Percentiles rank a stretch among this genome's conserved stretches.
Conservation (phyloP, 1,284 basidiomycete species). For the Psilocybe mexicana region DNA sequence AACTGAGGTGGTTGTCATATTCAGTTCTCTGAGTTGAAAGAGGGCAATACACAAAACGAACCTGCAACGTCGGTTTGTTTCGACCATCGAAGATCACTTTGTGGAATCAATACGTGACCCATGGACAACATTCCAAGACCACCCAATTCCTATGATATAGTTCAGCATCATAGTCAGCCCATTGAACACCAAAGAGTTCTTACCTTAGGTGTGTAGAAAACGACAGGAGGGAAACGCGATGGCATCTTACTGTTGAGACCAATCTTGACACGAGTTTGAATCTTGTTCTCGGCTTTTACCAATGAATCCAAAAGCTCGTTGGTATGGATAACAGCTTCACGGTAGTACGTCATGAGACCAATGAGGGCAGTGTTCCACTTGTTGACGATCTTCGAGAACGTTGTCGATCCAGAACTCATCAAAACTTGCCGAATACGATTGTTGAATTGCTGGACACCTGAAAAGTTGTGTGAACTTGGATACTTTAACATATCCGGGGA, state of each 20-base stretch:
- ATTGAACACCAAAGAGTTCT: background rate
- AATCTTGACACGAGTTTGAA: slow-evolving; percentile 99
- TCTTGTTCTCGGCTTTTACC: slow-evolving; percentile 98
- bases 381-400: slow-evolving; percentile 99
- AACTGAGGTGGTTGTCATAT: slow-evolving; percentile 40
- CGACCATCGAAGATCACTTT: slow-evolving; percentile 96
- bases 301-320: slow-evolving; percentile 93
- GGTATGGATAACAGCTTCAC: slow-evolving; percentile 98
- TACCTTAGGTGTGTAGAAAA: slow-evolving; percentile 94
- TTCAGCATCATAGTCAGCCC: slow-evolving; percentile 1
- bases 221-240: slow-evolving; percentile 95
- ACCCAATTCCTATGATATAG: slow-evolving; percentile 71
- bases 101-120: slow-evolving; percentile 98
- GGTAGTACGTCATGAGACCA: slow-evolving; percentile 97
- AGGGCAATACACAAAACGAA: slow-evolving; percentile 26
- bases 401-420: slow-evolving; percentile 98
- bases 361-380: slow-evolving; percentile 98
- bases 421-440: slow-evolving; percentile 96
- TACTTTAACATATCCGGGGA: slow-evolving; percentile 1
- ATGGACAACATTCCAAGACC: slow-evolving; percentile 99
- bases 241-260: slow-evolving; percentile 99
- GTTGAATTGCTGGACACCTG: slow-evolving; percentile 93
- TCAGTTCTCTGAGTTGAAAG: slow-evolving; percentile 19
- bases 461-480: slow-evolving; percentile 20
- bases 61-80: slow-evolving; percentile 97